Evolutionary conservation across 2,329 filamentous ascomycete genomes (phyloP).

Genomic region (Aspergillus sp.): DNA sequence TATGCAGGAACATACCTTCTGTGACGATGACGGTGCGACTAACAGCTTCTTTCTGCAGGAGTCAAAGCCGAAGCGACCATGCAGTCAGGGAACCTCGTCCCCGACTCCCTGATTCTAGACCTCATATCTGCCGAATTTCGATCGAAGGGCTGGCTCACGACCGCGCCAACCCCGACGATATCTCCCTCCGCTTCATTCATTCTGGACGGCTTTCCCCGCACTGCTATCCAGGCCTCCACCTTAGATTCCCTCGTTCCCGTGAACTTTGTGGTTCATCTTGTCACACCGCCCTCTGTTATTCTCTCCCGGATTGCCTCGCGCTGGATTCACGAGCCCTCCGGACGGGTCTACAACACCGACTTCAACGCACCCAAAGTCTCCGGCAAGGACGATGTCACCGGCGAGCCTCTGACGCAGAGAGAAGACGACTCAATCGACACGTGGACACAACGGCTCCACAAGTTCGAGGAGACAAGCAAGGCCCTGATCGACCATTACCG

Average conservation of each 20-base stretch:
- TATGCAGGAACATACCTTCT: conserved; percentile 40
- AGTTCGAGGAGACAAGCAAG: conserved; percentile 83
- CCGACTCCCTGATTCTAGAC: conserved; percentile 85
- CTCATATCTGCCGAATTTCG: conserved; percentile 88
- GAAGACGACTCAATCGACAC: conserved; percentile 83
- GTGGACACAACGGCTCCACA: conserved; percentile 74
- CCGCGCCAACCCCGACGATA: conserved; percentile 48
- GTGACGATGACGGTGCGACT: background rate
- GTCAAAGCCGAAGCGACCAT: conserved; percentile 88
- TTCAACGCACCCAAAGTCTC: conserved; percentile 82
- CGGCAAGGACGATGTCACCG: conserved; percentile 86
- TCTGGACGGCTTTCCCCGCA: conserved; percentile 93
- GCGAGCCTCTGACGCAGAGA: conserved; percentile 77
- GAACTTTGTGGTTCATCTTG: conserved; percentile 84
- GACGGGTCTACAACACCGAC: conserved; percentile 89
- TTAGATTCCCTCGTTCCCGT: conserved; percentile 85
- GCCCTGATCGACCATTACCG: conserved; percentile 88
- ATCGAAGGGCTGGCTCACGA: conserved; percentile 75
- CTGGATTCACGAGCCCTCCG: conserved; percentile 90
- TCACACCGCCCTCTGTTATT: conserved; percentile 82
- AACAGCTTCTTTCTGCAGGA: conserved; percentile 51
- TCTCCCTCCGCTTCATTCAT: conserved; percentile 83
- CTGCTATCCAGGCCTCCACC: conserved; percentile 71
- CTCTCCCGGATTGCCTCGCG: conserved; percentile 85
- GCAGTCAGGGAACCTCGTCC: conserved; percentile 83